Evolutionary conservation across 2,329 filamentous ascomycete genomes (phyloP).

Genomic region (Ambrosiella cleistominuta): DNA sequence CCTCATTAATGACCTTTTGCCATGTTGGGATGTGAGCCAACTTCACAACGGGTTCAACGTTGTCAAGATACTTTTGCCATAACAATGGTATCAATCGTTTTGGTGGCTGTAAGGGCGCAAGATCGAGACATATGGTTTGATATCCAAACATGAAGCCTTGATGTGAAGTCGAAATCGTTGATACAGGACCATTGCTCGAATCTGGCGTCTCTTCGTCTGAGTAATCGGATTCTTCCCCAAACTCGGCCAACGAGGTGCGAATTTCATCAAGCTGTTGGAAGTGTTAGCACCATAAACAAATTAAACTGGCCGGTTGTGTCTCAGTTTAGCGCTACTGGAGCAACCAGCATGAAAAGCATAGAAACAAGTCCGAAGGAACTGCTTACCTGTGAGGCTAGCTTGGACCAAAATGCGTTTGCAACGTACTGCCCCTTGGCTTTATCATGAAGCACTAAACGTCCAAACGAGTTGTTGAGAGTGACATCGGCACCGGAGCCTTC

Average conservation of each 20-base stretch:
- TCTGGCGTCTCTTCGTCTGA: slow-evolving; percentile 40
- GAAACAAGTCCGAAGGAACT: background rate
- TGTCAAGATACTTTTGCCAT: slow-evolving; percentile 55
- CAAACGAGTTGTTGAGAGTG: slow-evolving; percentile 12
- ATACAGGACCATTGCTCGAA: slow-evolving; percentile 2
- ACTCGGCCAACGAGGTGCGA: slow-evolving; percentile 23
- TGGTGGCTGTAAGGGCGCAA: slow-evolving; percentile 45
- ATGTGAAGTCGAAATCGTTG: slow-evolving; percentile 23
- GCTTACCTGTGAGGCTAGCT: slow-evolving; percentile 52
- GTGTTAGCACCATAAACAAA: background rate
- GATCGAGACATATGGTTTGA: slow-evolving; percentile 50
- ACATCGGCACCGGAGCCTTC: slow-evolving; percentile 2
- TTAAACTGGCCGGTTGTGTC: no score
- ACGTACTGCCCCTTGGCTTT: slow-evolving; percentile 33
- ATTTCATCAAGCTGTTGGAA: slow-evolving; percentile 24
- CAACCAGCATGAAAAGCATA: no score
- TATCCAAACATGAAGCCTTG: slow-evolving; percentile 60
- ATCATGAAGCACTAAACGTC: slow-evolving; percentile 12
- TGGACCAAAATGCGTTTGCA: slow-evolving; percentile 61
- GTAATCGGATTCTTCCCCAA: slow-evolving; percentile 35
- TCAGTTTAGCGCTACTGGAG: no score
- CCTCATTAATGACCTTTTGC: slow-evolving; percentile 41
- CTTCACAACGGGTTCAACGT: slow-evolving; percentile 57
- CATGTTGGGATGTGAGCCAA: slow-evolving; percentile 53
- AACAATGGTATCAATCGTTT: slow-evolving; percentile 47